phyloP scores from a whole-genome alignment of 768 basidiomycete genomes.

The Dacryopinax primogenitus region DNA sequence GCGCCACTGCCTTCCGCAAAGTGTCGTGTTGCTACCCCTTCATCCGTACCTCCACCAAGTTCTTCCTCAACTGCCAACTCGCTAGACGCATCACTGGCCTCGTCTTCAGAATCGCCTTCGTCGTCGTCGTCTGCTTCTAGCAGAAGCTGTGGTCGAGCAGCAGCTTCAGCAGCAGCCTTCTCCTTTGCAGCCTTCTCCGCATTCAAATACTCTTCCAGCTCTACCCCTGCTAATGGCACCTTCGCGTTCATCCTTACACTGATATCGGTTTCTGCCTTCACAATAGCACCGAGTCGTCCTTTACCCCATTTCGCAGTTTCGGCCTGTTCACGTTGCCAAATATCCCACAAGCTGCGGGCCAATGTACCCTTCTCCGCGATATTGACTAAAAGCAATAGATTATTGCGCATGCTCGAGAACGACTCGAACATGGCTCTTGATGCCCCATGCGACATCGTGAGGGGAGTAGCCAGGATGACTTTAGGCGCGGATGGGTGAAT shows the following conservation, averaged over 20 bases:
- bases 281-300: constrained; percentile 73
- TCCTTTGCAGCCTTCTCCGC: constrained; percentile 67
- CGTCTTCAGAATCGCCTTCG: constrained; percentile 29
- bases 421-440: constrained; percentile 75
- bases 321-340: constrained; percentile 76
- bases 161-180: constrained; percentile 75
- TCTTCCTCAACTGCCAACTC: constrained; percentile 56
- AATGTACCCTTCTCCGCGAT: constrained; percentile 71
- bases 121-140: constrained; percentile 84
- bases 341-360: constrained; percentile 61
- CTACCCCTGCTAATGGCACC: constrained; percentile 75
- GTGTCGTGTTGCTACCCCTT: not conserved
- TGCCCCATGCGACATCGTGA: constrained; percentile 83
- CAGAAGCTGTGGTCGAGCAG: constrained; percentile 72
- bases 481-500: constrained; percentile 85
- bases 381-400: constrained; percentile 75
- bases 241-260: constrained; percentile 73
- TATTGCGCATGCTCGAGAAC: constrained; percentile 70
- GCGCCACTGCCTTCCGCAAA: not conserved
- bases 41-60: constrained; percentile 31
- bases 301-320: constrained; percentile 74
- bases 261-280: constrained; percentile 65
- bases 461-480: constrained; percentile 83
- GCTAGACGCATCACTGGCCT: constrained; percentile 37
- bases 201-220: constrained; percentile 67